Percentiles rank a stretch among this genome's conserved stretches.
phyloP scores from a whole-genome alignment of 768 basidiomycete genomes.

The Pholiota conissans region DNA sequence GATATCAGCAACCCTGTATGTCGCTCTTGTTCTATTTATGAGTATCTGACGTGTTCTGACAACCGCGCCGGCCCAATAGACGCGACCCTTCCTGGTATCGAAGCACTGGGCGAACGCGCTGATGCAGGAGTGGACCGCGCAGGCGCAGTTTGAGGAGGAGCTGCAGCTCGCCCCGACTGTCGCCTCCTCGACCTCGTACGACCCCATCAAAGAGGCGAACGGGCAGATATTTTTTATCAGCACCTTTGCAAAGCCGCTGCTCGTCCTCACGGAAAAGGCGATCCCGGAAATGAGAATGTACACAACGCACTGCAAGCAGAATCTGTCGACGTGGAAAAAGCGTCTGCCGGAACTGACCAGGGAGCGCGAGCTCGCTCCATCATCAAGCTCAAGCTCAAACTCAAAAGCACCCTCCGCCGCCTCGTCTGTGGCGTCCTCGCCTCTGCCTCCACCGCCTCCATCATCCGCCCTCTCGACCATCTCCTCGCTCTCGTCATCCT shows the following conservation, averaged over 20 bases:
- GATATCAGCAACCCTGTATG: slow-evolving; percentile 98
- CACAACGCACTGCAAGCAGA: slow-evolving; percentile 64
- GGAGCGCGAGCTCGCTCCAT: slow-evolving; percentile 24
- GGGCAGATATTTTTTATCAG: slow-evolving; percentile 90
- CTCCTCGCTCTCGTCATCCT: slow-evolving; percentile 3
- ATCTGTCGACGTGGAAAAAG: slow-evolving; percentile 69
- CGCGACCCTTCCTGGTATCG: slow-evolving; percentile 89
- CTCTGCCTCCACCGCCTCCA: slow-evolving; percentile 1
- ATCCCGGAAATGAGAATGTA: slow-evolving; percentile 76
- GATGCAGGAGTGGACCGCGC: slow-evolving; percentile 87
- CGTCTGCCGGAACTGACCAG: slow-evolving; percentile 40
- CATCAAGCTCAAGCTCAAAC: too few species aligned
- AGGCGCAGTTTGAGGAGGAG: slow-evolving; percentile 82
- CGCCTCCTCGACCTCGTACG: slow-evolving; percentile 35
- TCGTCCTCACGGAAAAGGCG: slow-evolving; percentile 70
- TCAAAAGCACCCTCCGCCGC: slow-evolving; percentile 48
- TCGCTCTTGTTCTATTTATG: slow-evolving; percentile 16
- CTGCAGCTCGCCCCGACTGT: slow-evolving; percentile 72
- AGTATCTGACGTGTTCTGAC: slow-evolving; percentile 4
- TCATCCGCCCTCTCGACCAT: slow-evolving; percentile 7
- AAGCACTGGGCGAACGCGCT: slow-evolving; percentile 91
- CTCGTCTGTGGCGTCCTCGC: slow-evolving; percentile 27
- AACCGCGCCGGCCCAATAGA: slow-evolving; percentile 42
- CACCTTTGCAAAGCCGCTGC: slow-evolving; percentile 79
- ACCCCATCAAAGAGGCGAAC: slow-evolving; percentile 63